phyloP scores from a whole-genome alignment of 208 protist species.

The Sergeia podlipaevii region DNA sequence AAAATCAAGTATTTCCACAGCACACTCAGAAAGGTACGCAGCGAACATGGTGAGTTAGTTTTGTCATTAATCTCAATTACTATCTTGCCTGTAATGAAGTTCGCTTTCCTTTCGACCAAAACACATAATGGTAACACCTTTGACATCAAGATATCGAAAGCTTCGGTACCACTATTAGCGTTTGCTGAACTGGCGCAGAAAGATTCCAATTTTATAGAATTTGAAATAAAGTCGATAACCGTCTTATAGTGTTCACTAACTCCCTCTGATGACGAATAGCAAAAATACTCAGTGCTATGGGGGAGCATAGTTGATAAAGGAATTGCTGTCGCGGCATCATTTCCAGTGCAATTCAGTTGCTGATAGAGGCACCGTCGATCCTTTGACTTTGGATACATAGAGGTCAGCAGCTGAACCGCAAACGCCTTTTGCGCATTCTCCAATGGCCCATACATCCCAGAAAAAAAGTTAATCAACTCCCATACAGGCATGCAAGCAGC shows the following conservation, averaged over 20 bases:
- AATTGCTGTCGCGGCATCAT: constrained; percentile 14
- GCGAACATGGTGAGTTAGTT: neutral
- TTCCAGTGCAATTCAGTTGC: constrained; percentile 27
- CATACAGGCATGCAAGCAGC: constrained; percentile 78
- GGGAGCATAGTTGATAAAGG: constrained; percentile 18
- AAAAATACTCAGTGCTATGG: constrained; percentile 13
- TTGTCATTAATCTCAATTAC: neutral
- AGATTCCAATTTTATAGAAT: constrained; percentile 11
- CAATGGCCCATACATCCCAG: constrained; percentile 19
- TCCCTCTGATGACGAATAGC: neutral
- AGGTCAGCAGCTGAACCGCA: constrained; percentile 41
- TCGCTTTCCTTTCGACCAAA: constrained; percentile 1
- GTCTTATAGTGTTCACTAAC: constrained; percentile 5
- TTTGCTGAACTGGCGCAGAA: constrained; percentile 9
- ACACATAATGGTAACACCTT: constrained; percentile 15
- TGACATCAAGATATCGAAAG: constrained; percentile 2
- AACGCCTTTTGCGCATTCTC: constrained; percentile 21
- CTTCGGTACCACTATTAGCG: neutral
- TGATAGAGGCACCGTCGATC: constrained; percentile 77
- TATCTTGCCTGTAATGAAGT: neutral
- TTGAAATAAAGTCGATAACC: constrained; percentile 17
- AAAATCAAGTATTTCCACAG: constrained; percentile 62
- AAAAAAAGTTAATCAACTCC: constrained; percentile 69
- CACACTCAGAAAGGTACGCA: constrained; percentile 16
- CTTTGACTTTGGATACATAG: constrained; percentile 72